A percentile compares a stretch with the other conserved stretches of the same genome.
These are phyloP conservation scores for Xerocomus nothofagi DNA, from an alignment of 1,284 basidiomycete species.

Conservation along the genomic window DNA sequence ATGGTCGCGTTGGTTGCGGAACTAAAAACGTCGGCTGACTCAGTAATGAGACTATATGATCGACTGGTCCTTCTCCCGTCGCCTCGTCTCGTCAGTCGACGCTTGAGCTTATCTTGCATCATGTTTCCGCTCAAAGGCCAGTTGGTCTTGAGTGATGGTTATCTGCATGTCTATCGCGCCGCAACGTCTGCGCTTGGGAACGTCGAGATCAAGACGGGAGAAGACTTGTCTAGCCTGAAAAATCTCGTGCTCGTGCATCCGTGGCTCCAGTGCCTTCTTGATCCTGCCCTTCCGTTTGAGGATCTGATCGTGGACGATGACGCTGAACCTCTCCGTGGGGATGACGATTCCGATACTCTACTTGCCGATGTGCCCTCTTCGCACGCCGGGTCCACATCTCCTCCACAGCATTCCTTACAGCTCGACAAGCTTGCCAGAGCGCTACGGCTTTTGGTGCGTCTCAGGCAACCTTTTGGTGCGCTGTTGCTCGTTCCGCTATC, in stretches of 20 bases:
- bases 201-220: slow-evolving; percentile 3
- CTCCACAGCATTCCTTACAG: background rate
- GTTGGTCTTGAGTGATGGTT: background rate
- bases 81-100: background rate
- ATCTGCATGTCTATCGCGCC: background rate
- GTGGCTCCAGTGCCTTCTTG: slow-evolving; percentile 4
- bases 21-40: background rate
- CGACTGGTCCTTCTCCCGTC: background rate
- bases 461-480: slow-evolving; percentile 3
- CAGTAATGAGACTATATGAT: background rate
- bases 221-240: background rate
- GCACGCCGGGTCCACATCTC: no score
- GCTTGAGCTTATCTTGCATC: slow-evolving; percentile 1
- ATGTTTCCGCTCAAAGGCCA: background rate
- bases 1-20: background rate
- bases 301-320: background rate
- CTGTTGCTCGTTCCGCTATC: background rate
- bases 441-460: background rate
- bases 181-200: background rate
- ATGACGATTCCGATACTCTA: background rate
- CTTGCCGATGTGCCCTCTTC: background rate
- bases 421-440: background rate
- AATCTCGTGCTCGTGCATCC: slow-evolving; percentile 6
- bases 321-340: background rate
- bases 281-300: background rate